These are phyloP conservation scores for Globisporangium uncinulatum DNA, from an alignment of 352 stramenopile species.

Conservation along the genomic window DNA sequence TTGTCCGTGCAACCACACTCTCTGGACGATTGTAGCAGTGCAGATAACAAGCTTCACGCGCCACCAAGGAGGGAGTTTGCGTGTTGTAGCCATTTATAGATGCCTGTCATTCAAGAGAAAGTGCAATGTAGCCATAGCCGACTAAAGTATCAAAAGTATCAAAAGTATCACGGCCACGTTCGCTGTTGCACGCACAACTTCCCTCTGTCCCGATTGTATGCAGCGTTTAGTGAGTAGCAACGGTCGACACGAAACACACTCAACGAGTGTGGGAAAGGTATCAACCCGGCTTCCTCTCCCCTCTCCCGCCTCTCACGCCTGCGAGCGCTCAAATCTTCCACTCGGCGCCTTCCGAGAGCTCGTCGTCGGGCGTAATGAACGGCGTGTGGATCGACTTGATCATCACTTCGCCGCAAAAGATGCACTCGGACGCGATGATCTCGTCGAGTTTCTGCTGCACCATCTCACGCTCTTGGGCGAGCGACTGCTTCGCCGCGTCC, in stretches of 20 bases:
- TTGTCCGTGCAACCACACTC: not conserved
- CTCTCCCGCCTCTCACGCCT: no score
- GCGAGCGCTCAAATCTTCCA: conserved; percentile 64
- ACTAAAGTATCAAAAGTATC: no score
- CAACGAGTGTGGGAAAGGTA: not conserved
- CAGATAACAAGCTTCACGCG: no score
- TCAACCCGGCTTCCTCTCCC: not conserved
- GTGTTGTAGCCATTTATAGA: no score
- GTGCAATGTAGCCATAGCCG: no score
- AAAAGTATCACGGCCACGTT: no score
- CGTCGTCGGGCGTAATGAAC: conserved; percentile 89
- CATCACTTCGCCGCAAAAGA: conserved; percentile 94
- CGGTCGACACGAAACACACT: not conserved
- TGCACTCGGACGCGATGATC: conserved; percentile 92
- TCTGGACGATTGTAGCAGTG: not conserved
- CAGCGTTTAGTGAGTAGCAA: not conserved
- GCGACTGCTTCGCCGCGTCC: conserved; percentile 61
- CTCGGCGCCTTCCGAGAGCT: conserved; percentile 69
- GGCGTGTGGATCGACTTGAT: conserved; percentile 92
- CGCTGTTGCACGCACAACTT: no score
- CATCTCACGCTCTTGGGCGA: conserved; percentile 85
- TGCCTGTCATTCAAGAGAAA: no score
- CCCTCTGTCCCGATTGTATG: not conserved
- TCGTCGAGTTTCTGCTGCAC: conserved; percentile 92
- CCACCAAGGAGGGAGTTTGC: no score